Evolutionary conservation across 768 basidiomycete species (phyloP), one percentile per base, ranked within the genome.

Genomic region (Tubosaeta sp.): DNA sequence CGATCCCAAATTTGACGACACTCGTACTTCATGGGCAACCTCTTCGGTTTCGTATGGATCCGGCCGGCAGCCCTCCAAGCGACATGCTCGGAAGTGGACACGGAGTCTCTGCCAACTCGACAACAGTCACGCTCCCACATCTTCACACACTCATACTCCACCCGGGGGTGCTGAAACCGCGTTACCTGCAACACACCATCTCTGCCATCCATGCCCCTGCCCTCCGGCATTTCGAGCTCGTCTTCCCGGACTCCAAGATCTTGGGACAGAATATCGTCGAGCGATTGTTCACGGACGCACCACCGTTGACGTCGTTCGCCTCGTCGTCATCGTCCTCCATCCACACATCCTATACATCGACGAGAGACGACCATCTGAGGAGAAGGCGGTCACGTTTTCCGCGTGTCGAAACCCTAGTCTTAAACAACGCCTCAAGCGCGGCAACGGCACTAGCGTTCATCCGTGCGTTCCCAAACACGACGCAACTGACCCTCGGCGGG

Each of bases 211-310:
- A 58, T 12, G 68, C 65, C 0, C 66, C 68, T 3, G 59, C 55
- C 10, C 58, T 67, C 8, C 68, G 64, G 35, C 68, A 68, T 17
- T 67, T 67, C 25, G 68, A 67, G 33, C 68, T 67, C 9, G 57
- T 70, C 35, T 67, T 69, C 29, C 68, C 66, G 9, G 67, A 69
- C 42, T 65, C 65, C 2, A 63, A 56, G 33, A 48, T 61, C 1
- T 61, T 59, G 4, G 68, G 68, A 4, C 68, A 65, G 43, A 67
- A 49, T 22, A 34, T 67, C 32, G 47, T 56, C 26, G 61, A 67
- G 42, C 61, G 56, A 17, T 46, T 67, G 38, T 67, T 67, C 29
- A 46, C 58, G 17, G 62, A 63, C 17, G 32, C 32, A 1, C 16
- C 52, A 6, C 19, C 39, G 5, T 6, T 25, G 17, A 7, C 34